phyloP scores from a whole-genome alignment of 768 basidiomycete genomes.

The Collybia sp. region DNA sequence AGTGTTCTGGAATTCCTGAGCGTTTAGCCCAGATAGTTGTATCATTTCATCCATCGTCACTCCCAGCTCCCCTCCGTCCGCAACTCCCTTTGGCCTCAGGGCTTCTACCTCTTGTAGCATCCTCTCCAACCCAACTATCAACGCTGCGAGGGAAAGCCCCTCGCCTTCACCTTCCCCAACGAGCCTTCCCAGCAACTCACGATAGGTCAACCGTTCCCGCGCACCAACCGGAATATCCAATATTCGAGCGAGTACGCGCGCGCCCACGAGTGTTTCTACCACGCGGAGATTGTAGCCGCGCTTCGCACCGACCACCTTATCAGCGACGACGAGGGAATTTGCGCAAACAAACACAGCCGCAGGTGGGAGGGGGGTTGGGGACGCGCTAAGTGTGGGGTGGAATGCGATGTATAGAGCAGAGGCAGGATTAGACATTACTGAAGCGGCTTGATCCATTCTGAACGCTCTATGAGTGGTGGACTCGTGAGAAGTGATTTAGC shows the following conservation, averaged over 20 bases:
- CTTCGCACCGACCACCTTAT: constrained; percentile 75
- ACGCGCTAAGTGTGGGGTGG: constrained; percentile 66
- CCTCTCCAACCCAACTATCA: constrained; percentile 43
- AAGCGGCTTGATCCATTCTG: constrained; percentile 91
- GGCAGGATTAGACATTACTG: constrained; percentile 67
- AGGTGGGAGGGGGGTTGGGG: constrained; percentile 56
- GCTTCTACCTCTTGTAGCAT: constrained; percentile 45
- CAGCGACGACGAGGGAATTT: constrained; percentile 80
- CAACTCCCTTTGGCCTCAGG: constrained; percentile 38
- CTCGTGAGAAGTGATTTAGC: background rate
- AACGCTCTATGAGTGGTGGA: constrained; percentile 3
- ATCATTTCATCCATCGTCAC: constrained; percentile 77
- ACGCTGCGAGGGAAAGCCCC: constrained; percentile 37
- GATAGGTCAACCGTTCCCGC: constrained; percentile 54
- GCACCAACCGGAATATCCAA: constrained; percentile 41
- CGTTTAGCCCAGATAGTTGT: constrained; percentile 50
- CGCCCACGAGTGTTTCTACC: constrained; percentile 83
- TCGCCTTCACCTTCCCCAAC: constrained; percentile 41
- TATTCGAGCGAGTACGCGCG: constrained; percentile 62
- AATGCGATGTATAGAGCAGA: constrained; percentile 80
- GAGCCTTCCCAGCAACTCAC: constrained; percentile 62
- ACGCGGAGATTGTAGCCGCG: constrained; percentile 85
- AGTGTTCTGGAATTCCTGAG: constrained; percentile 53
- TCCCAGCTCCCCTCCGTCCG: constrained; percentile 44
- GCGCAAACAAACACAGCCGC: constrained; percentile 67